Conservation (phyloP, 306 rosid species). For the Prinsepia uniflora region DNA sequence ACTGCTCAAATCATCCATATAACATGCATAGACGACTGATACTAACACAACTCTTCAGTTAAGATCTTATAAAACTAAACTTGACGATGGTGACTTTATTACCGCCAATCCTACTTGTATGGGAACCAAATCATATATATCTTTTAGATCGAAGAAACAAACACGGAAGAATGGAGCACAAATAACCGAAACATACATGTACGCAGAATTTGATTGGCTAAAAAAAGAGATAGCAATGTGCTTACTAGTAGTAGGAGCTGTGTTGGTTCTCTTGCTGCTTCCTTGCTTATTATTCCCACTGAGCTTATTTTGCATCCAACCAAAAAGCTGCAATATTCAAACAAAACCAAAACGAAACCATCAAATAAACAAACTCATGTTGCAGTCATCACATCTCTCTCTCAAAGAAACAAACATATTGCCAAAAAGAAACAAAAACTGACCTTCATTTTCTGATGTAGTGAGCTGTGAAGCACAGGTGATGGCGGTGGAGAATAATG, state of each 20-base stretch:
- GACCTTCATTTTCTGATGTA: slow-evolving; percentile 64
- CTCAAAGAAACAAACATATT: not conserved
- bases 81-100: not conserved
- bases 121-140: not conserved
- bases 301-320: slow-evolving; percentile 91
- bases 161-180: not conserved
- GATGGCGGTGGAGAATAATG: slow-evolving; percentile 11
- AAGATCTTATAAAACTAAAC: not conserved
- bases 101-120: not conserved
- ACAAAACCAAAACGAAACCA: slow-evolving; percentile 4
- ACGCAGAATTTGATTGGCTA: not conserved
- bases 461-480: not conserved
- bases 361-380: not conserved
- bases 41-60: not conserved
- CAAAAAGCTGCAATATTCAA: slow-evolving; percentile 55
- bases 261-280: slow-evolving; percentile 46
- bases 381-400: not conserved
- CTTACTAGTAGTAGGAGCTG: slow-evolving; percentile 51
- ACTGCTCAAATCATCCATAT: too few relatives aligned
- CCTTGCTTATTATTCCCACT: slow-evolving; percentile 58
- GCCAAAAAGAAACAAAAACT: not conserved
- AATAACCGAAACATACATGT: too few relatives aligned
- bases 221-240: not conserved
- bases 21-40: not conserved
- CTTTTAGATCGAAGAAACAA: not conserved